Conservation (phyloP, 306 rosid genomes). For the Luffa acutangula region DNA sequence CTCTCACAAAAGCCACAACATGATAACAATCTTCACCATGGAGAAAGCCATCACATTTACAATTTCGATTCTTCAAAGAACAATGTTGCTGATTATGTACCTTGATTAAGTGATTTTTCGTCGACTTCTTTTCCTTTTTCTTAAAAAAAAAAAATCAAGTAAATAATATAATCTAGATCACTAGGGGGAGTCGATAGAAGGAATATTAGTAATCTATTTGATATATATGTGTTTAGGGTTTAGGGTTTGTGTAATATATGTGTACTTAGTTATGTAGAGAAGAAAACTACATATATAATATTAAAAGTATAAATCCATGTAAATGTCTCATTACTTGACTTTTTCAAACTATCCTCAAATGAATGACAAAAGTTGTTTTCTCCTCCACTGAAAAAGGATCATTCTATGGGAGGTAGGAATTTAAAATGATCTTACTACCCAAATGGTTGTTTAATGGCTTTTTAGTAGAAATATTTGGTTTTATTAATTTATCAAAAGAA, state of each 20-base stretch:
- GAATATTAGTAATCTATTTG: background rate
- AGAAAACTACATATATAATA: background rate
- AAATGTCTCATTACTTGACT: background rate
- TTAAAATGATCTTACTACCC: background rate
- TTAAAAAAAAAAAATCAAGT: too few species aligned
- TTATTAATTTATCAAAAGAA: background rate
- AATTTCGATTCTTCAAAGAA: conserved; percentile 14
- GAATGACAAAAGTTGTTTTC: background rate
- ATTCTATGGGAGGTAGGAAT: background rate
- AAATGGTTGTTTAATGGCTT: background rate
- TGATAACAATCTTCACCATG: background rate
- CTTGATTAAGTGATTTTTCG: background rate
- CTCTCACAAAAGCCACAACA: conserved; percentile 13
- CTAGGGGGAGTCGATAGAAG: background rate
- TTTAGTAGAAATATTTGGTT: background rate
- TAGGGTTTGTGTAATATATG: background rate
- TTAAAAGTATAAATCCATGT: background rate
- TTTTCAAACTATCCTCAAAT: background rate
- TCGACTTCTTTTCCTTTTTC: background rate
- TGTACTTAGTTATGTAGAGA: background rate
- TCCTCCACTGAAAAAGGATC: background rate
- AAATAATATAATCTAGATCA: background rate
- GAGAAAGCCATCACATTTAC: conserved; percentile 7
- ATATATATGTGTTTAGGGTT: background rate
- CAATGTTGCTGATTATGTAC: background rate